These are phyloP conservation scores for Suhomyces pyralidae DNA, from an alignment of 805 yeast species.

Conservation along the genomic window DNA sequence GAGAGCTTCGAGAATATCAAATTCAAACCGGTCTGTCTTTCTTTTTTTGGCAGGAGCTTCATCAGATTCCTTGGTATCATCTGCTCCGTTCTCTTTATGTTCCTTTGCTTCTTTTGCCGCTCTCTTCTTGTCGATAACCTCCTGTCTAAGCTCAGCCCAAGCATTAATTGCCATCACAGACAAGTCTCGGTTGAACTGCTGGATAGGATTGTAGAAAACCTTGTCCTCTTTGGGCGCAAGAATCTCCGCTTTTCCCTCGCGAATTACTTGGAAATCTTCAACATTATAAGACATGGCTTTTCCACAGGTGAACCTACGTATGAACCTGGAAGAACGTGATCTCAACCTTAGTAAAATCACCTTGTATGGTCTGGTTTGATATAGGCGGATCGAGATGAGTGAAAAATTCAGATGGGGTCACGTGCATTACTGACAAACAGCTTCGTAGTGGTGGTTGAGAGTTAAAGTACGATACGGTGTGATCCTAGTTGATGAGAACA, in stretches of 20 bases:
- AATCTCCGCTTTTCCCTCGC: slow-evolving; percentile 83
- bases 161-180: slow-evolving; percentile 83
- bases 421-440: neutral
- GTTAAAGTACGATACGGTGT: too few species aligned
- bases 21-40: slow-evolving; percentile 13
- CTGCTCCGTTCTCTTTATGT: slow-evolving; percentile 10
- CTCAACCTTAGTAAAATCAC: neutral
- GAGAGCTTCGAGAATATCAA: slow-evolving; percentile 80
- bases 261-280: slow-evolving; percentile 34
- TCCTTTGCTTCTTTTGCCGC: slow-evolving; percentile 14
- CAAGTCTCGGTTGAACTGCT: slow-evolving; percentile 92
- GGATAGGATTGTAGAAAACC: slow-evolving; percentile 95
- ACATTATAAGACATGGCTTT: slow-evolving; percentile 12
- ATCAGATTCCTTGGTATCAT: slow-evolving; percentile 29
- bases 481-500: too few species aligned
- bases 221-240: slow-evolving; percentile 75
- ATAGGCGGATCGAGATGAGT: neutral
- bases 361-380: neutral
- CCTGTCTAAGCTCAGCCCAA: slow-evolving; percentile 66
- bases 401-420: neutral
- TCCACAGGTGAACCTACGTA: neutral
- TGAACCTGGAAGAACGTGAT: neutral
- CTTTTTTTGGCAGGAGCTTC: slow-evolving; percentile 10
- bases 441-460: neutral
- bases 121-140: slow-evolving; percentile 26